phyloP scores from a whole-genome alignment of 352 stramenopile species.

The Globisporangium irregulare region DNA sequence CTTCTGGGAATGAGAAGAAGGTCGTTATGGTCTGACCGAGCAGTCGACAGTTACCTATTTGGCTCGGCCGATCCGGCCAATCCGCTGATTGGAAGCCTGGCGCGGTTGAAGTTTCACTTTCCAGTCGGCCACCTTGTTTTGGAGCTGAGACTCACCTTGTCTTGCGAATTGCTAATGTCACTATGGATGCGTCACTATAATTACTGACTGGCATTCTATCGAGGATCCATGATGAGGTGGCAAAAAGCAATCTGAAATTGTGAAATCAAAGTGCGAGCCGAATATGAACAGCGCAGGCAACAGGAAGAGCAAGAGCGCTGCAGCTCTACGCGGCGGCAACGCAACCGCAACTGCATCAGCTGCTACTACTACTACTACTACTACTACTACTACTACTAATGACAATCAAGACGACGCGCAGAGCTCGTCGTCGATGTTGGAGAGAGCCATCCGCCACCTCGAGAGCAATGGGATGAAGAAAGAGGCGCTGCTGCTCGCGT shows the following conservation, averaged over 20 bases:
- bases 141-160: not conserved
- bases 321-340: not conserved
- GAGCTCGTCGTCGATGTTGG: slow-evolving; percentile 28
- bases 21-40: not conserved
- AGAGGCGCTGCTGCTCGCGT: slow-evolving; percentile 43
- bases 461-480: slow-evolving; percentile 51
- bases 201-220: not conserved
- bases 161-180: not conserved
- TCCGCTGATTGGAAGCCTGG: slow-evolving; percentile 9
- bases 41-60: not conserved
- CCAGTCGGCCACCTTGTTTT: not conserved
- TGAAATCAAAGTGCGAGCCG: not conserved
- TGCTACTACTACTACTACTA: not conserved
- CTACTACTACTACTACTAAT: not conserved
- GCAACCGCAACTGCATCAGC: not conserved
- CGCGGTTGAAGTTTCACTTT: slow-evolving; percentile 1
- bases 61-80: slow-evolving; percentile 2
- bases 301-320: slow-evolving; percentile 8
- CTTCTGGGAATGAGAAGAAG: not conserved
- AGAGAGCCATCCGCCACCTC: slow-evolving; percentile 45
- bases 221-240: slow-evolving; percentile 3
- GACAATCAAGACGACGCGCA: not conserved
- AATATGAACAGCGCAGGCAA: not conserved
- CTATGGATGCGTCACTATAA: not conserved
- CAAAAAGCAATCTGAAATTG: not conserved